Conservation (phyloP, 2,329 filamentous ascomycete genomes). For the Colletotrichum chlorophyti region DNA sequence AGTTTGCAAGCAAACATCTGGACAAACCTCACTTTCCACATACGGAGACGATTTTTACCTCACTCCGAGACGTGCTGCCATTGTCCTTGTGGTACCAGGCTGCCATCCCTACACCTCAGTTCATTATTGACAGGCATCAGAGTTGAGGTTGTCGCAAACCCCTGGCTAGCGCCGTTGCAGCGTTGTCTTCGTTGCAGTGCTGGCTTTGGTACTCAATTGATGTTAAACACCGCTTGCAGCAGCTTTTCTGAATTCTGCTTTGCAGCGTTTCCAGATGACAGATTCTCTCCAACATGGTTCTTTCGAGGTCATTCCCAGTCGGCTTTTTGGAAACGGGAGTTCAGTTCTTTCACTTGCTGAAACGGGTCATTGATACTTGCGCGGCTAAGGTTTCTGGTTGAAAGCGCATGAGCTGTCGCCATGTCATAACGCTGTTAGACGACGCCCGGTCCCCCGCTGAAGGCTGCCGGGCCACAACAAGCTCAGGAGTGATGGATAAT, state of each 20-base stretch:
- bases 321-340: no score
- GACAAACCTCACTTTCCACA: no score
- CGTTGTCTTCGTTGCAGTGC: background rate
- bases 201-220: no score
- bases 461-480: background rate
- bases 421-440: no score
- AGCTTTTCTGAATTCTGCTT: conserved; percentile 1
- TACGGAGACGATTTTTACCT: no score
- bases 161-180: conserved; percentile 26
- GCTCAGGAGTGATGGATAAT: background rate
- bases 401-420: no score
- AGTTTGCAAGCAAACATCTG: background rate
- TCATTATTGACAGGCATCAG: conserved; percentile 30
- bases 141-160: conserved; percentile 20
- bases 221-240: conserved; percentile 14
- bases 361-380: background rate
- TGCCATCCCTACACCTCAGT: conserved; percentile 31
- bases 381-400: background rate
- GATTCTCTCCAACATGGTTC: background rate
- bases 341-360: no score
- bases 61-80: conserved; percentile 24
- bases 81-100: conserved; percentile 30
- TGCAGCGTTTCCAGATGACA: background rate
- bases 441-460: no score
- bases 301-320: background rate